Evolutionary conservation across 345 rosid genomes (phyloP).

Genomic region (sweet orange (Citrus sinensis)): DVS_A1.0 CM039161.1:21195501-21196000

Average conservation of each 20-base stretch:
- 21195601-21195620: no score
- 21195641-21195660: not conserved
- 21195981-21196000: slow-evolving; percentile 33
- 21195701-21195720: not conserved
- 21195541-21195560: no score
- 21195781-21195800: no score
- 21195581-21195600: not conserved
- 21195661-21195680: not conserved
- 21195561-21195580: not conserved
- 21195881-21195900: slow-evolving; percentile 67
- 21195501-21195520: no score
- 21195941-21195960: slow-evolving; percentile 57
- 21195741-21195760: no score
- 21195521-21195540: no score
- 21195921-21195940: slow-evolving; percentile 74
- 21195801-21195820: no score
- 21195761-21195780: no score
- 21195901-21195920: slow-evolving; percentile 44
- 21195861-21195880: slow-evolving; percentile 48
- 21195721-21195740: not conserved
- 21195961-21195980: slow-evolving; percentile 62
- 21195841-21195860: not conserved
- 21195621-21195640: no score
- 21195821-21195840: no score
- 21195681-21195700: not conserved